These are phyloP conservation scores for Apiospora arundinis DNA, from an alignment of 2,329 filamentous ascomycete species.

Conservation along the genomic window DNA sequence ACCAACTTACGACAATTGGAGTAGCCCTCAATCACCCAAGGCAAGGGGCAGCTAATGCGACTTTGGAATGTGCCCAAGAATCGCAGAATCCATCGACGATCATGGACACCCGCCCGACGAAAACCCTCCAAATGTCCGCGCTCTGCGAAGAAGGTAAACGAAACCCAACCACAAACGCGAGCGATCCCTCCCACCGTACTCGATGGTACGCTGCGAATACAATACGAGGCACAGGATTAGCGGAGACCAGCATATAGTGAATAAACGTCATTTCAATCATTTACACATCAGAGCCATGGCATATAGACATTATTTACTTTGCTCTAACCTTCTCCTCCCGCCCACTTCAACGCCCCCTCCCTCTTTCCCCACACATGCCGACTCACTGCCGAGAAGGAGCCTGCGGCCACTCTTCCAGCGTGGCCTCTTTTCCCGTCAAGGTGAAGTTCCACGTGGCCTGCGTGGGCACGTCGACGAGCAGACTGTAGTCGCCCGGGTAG, in stretches of 20 bases:
- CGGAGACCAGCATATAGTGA: not conserved
- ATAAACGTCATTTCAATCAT: constrained; percentile 7
- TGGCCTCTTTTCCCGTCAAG: constrained; percentile 44
- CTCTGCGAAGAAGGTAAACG: not conserved
- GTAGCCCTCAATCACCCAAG: not conserved
- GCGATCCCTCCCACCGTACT: not conserved
- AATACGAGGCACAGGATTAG: not conserved
- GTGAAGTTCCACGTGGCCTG: constrained; percentile 46
- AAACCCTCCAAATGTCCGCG: not conserved
- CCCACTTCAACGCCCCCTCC: not conserved
- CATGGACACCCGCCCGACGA: not conserved
- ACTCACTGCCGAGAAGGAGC: constrained; percentile 12
- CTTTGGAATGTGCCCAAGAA: not conserved
- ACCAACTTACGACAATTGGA: constrained; percentile 12
- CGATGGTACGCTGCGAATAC: not conserved
- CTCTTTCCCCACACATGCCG: constrained; percentile 3
- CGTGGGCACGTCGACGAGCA: constrained; percentile 47
- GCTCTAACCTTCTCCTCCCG: not conserved
- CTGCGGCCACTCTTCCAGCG: constrained; percentile 44
- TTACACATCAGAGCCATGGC: not conserved
- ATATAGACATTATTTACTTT: constrained; percentile 5
- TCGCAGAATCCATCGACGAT: not conserved
- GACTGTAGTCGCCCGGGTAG: constrained; percentile 52
- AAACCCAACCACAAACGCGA: not conserved
- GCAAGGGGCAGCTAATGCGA: not conserved